Percentiles rank a stretch among this genome's conserved stretches.
phyloP scores from a whole-genome alignment of 1,284 basidiomycete genomes.

The Cutaneotrichosporon spelunceum region DNA sequence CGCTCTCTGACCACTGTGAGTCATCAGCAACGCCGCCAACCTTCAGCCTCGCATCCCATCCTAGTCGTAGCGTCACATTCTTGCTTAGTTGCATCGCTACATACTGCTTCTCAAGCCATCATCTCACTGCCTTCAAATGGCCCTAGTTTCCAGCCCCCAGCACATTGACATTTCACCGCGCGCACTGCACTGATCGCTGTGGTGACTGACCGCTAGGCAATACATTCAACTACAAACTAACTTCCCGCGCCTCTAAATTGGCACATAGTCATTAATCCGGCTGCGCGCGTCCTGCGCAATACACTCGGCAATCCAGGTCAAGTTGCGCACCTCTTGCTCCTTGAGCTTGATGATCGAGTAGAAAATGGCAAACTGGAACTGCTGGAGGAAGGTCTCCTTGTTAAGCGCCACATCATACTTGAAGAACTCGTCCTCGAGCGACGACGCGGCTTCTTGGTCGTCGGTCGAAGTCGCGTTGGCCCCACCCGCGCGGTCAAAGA shows the following conservation, averaged over 20 bases:
- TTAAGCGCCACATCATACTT: constrained; percentile 88
- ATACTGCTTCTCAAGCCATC: not conserved
- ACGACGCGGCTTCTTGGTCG: constrained; percentile 47
- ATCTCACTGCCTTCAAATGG: not conserved
- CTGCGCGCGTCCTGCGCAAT: constrained; percentile 87
- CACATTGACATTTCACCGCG: not conserved
- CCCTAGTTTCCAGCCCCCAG: not conserved
- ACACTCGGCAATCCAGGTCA: constrained; percentile 97
- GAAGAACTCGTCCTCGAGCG: constrained; percentile 94
- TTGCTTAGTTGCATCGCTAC: not conserved
- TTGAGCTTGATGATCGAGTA: constrained; percentile 95
- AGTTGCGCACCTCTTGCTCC: constrained; percentile 96
- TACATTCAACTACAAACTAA: constrained; percentile 13
- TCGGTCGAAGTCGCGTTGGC: constrained; percentile 13
- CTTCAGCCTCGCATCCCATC: not conserved
- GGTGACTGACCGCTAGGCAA: constrained; percentile 3
- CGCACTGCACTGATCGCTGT: too few species aligned
- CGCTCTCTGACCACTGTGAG: not conserved
- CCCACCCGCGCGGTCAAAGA: constrained; percentile 67
- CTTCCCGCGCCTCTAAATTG: constrained; percentile 57
- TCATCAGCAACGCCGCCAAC: not conserved
- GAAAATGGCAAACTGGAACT: constrained; percentile 90
- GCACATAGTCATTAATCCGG: constrained; percentile 88
- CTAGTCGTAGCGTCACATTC: not conserved
- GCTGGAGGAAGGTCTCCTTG: constrained; percentile 89